phyloP scores from a whole-genome alignment of 108 stramenopile genomes.

The Cyclotella distinguenda region DNA sequence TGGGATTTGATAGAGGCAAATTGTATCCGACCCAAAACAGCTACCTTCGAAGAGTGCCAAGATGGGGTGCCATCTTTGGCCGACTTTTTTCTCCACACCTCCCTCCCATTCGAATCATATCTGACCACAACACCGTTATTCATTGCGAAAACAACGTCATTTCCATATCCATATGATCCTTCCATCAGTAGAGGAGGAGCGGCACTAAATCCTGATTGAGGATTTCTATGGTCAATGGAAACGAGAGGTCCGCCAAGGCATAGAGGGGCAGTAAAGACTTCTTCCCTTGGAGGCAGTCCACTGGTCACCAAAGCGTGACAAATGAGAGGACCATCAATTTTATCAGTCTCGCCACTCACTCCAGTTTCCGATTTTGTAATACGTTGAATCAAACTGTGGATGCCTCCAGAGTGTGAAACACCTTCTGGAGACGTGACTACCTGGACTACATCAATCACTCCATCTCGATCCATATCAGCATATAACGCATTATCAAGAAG shows the following conservation, averaged over 20 bases:
- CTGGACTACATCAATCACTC: conserved; percentile 73
- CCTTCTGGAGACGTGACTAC: conserved; percentile 44
- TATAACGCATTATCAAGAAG: conserved; percentile 72
- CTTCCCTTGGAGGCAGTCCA: conserved; percentile 78
- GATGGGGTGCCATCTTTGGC: conserved; percentile 53
- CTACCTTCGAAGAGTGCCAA: conserved; percentile 52
- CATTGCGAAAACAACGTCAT: conserved; percentile 76
- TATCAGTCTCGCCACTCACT: background rate
- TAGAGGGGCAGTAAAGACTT: conserved; percentile 73
- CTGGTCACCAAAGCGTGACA: conserved; percentile 73
- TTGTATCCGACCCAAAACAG: conserved; percentile 50
- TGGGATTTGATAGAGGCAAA: conserved; percentile 46
- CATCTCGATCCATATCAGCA: conserved; percentile 79
- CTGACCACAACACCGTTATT: conserved; percentile 71
- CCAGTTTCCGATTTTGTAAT: conserved; percentile 8
- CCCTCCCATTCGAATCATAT: conserved; percentile 54
- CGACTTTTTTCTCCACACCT: conserved; percentile 56
- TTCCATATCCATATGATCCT: conserved; percentile 57
- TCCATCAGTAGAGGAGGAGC: conserved; percentile 71
- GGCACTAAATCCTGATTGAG: conserved; percentile 30
- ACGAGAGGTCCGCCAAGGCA: conserved; percentile 45
- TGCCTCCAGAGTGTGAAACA: conserved; percentile 18
- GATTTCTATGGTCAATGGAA: conserved; percentile 19
- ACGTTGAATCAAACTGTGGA: conserved; percentile 41
- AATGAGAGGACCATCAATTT: conserved; percentile 22